These are phyloP conservation scores for Eucommia ulmoides DNA, from an alignment of 257 asterid genomes.

Conservation along the genomic window DNA sequence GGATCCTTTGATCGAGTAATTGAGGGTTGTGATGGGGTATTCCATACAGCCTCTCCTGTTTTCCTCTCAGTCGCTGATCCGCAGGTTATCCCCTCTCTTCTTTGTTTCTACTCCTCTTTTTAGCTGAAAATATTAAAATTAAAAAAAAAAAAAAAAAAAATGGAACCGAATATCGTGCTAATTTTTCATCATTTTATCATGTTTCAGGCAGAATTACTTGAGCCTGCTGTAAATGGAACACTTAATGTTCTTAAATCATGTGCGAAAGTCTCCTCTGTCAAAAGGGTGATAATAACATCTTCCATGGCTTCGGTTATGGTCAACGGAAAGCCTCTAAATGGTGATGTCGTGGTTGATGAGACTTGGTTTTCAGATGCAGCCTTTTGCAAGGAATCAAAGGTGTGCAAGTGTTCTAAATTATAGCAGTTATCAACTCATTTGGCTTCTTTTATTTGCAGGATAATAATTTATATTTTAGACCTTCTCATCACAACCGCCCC, in stretches of 20 bases:
- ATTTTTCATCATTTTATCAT: neutral
- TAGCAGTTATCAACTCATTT: neutral
- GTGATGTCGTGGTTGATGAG: neutral
- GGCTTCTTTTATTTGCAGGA: too few relatives aligned
- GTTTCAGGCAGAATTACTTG: neutral
- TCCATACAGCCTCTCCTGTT: neutral
- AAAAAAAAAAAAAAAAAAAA: neutral
- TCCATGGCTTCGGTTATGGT: neutral
- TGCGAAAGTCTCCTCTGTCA: neutral
- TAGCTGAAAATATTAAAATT: neutral
- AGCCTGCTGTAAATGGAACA: neutral
- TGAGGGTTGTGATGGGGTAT: neutral
- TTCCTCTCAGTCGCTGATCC: neutral
- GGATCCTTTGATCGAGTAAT: neutral
- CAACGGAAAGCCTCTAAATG: neutral
- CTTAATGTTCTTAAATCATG: neutral
- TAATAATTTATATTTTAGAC: too few relatives aligned
- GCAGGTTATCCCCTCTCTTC: neutral
- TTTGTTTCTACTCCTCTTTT: neutral
- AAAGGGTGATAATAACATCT: neutral
- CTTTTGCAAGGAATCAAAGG: neutral
- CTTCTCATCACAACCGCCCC: too few relatives aligned
- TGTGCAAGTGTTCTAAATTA: neutral
- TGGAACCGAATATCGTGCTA: neutral
- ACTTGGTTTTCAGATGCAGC: neutral